These are phyloP conservation scores for Russula sp. DNA, from an alignment of 768 basidiomycete species.

Conservation along the genomic window DNA sequence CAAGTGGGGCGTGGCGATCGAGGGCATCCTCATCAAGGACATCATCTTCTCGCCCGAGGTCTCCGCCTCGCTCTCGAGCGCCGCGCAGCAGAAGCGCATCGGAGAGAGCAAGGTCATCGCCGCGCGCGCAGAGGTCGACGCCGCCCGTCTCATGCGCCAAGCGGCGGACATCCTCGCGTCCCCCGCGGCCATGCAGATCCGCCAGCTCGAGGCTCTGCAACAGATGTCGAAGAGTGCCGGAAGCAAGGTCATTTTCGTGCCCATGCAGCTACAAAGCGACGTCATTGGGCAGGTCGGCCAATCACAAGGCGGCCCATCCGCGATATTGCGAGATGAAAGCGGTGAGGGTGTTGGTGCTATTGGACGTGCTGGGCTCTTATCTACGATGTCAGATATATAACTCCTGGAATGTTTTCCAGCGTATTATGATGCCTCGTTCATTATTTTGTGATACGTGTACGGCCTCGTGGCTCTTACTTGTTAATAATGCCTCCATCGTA, in stretches of 20 bases:
- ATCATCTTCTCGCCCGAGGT: conserved; percentile 91
- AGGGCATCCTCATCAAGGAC: conserved; percentile 93
- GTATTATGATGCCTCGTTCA: not conserved
- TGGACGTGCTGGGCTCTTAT: conserved; percentile 48
- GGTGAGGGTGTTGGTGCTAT: conserved; percentile 39
- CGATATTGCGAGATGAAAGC: conserved; percentile 33
- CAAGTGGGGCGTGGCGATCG: conserved; percentile 96
- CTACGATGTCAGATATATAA: conserved; percentile 43
- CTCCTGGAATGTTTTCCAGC: not conserved
- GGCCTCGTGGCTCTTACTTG: not conserved
- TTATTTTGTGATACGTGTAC: not conserved
- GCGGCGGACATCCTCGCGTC: conserved; percentile 93
- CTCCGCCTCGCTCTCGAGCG: conserved; percentile 84
- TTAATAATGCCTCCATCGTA: conserved; percentile 2
- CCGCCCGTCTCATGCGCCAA: conserved; percentile 92
- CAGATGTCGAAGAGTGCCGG: conserved; percentile 87
- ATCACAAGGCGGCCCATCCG: conserved; percentile 24
- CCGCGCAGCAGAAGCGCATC: conserved; percentile 94
- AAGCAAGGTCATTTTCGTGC: conserved; percentile 92
- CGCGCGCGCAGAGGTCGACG: conserved; percentile 91
- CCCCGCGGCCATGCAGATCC: conserved; percentile 96
- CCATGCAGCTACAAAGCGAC: conserved; percentile 84
- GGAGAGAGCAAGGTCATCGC: conserved; percentile 97
- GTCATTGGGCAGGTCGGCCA: conserved; percentile 44
- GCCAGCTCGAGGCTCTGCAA: conserved; percentile 94